These are phyloP conservation scores for Bolboschoenus planiculmis DNA, from an alignment of 176 grass and related monocot species.

Conservation along the genomic window DNA sequence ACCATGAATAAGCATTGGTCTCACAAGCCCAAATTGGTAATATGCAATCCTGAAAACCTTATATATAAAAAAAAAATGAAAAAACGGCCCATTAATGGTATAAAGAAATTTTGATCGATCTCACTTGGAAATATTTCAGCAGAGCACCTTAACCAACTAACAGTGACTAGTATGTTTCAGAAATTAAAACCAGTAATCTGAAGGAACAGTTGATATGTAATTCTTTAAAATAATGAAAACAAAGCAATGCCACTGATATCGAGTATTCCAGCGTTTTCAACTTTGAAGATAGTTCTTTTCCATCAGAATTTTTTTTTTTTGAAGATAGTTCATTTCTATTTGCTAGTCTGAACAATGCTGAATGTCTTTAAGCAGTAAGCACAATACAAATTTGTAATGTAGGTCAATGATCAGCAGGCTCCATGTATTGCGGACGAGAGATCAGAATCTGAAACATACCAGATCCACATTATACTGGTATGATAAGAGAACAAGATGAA, in stretches of 20 bases:
- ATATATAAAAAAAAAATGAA: too few relatives aligned
- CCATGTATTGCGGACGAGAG: not conserved
- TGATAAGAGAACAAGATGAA: not conserved
- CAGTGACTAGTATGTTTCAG: not conserved
- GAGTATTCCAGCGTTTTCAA: not conserved
- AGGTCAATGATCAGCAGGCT: not conserved
- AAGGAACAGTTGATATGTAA: not conserved
- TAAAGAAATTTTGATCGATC: not conserved
- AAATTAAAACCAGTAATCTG: not conserved
- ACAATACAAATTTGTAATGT: not conserved
- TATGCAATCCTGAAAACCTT: not conserved
- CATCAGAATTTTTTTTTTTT: not conserved
- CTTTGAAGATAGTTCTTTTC: too few relatives aligned
- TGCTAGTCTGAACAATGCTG: not conserved
- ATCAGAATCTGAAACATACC: not conserved
- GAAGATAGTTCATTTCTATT: not conserved
- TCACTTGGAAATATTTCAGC: not conserved
- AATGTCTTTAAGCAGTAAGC: not conserved
- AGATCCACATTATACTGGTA: not conserved
- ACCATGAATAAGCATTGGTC: not conserved
- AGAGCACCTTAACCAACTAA: not conserved
- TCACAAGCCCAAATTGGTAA: not conserved
- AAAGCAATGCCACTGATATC: not conserved
- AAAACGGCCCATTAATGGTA: not conserved
- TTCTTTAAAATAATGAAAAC: not conserved